Base-by-base conservation (phyloP, 2,329 filamentous ascomycete species). In the Epichloe coenophiala region DNA sequence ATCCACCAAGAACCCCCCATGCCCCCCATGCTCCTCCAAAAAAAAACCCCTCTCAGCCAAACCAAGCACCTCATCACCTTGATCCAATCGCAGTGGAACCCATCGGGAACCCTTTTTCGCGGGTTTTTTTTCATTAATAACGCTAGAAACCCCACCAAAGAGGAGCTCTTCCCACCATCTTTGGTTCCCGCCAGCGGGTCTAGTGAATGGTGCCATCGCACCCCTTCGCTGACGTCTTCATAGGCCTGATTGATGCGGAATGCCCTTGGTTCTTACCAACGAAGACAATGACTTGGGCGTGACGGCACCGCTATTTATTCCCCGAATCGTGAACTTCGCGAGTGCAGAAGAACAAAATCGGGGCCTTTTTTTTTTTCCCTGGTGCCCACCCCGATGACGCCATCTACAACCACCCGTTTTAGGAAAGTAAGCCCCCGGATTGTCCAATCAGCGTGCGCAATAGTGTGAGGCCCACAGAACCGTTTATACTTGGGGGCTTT, bases 331-430 rank as follows among this genome's bases (percentile, higher is more conserved):
- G 27, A 27, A 27, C 7, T n/a, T 27, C 27, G 23, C 1, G 23
- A 27, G 23, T 6, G 23, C 8, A 8, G 2, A 27, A 27, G 23
- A 27, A 8, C 7, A 27, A 27, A 27, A 8, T 27, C 2, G 2
- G 7, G 27, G 27, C 7, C 19, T 2, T 3, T 27, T 27, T 27
- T 27, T 15, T 37, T n/a, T 15, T 15, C n/a, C 5, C 2, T 7
- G 27, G 27, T 8, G 6, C n/a, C 4, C 15, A 38, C 51, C 47
- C 49, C 55, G 57, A 61, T 60, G 57, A 59, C 59, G 59, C 57
- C 53, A 60, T 60, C 58, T 50, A n/a, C n/a, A 40, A 40, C 3
- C 12, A 17, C 11, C 19, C 45, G 3, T 7, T 15, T 47, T 47
- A 15, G 17, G 37, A n/a, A 17, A 41, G 19, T 41, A 17, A 2